Evolutionary conservation across 2,329 filamentous ascomycete genomes (phyloP).

Genomic region (Colletotrichum euphorbiae): DNA sequence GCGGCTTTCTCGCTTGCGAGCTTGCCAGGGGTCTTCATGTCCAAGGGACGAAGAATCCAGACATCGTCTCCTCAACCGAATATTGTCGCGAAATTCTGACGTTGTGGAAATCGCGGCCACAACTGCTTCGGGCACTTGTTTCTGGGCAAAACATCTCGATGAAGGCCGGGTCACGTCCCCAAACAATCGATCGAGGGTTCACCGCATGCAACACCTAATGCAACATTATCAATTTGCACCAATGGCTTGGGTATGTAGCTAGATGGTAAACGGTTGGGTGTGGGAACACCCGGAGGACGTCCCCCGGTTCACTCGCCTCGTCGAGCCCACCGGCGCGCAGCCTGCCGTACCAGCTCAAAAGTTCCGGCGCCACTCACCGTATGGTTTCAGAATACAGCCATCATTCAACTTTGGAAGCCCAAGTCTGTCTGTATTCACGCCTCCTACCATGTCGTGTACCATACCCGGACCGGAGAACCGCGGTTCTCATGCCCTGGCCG

Average conservation of each 20-base stretch:
- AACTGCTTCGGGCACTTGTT: neutral
- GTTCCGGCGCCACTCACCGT: neutral
- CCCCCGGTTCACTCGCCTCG: constrained; percentile 2
- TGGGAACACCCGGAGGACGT: neutral
- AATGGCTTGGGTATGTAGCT: neutral
- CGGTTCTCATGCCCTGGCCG: neutral
- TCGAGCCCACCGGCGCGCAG: neutral
- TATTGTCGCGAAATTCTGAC: neutral
- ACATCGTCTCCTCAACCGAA: neutral
- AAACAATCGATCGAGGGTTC: neutral
- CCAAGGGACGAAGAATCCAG: neutral
- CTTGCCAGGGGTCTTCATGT: neutral
- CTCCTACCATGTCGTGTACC: neutral
- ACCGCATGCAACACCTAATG: neutral
- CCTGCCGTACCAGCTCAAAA: neutral
- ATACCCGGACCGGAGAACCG: neutral
- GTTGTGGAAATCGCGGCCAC: too few relatives aligned
- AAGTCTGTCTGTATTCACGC: too few relatives aligned
- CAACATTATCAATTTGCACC: neutral
- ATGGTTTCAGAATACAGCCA: neutral
- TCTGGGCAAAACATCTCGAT: neutral
- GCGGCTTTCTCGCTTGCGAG: neutral
- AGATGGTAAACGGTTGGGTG: neutral
- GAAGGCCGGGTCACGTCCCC: neutral
- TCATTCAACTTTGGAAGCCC: too few relatives aligned